These are phyloP conservation scores for Trichophyton simii DNA, from an alignment of 2,329 filamentous ascomycete genomes.

Conservation along the genomic window DNA sequence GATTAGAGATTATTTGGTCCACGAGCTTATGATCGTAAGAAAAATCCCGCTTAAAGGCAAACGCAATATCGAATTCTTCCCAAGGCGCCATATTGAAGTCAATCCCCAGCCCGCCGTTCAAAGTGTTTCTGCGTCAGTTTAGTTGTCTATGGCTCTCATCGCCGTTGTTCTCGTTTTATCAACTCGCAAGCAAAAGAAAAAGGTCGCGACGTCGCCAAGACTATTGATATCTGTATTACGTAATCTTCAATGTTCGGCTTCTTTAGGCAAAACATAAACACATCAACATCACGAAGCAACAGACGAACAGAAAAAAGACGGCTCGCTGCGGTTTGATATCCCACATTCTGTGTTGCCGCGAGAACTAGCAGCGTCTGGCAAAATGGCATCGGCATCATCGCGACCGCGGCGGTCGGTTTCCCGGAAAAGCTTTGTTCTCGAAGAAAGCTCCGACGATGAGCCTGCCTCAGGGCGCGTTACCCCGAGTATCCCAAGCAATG, in stretches of 20 bases:
- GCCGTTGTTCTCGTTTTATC: neutral
- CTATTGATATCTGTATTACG: neutral
- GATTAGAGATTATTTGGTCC: conserved; percentile 52
- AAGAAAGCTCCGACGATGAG: conserved; percentile 60
- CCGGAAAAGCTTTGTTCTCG: conserved; percentile 60
- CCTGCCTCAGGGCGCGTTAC: conserved; percentile 37
- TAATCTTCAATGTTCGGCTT: conserved; percentile 6
- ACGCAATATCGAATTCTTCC: conserved; percentile 56
- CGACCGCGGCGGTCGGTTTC: conserved; percentile 47
- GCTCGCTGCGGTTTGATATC: neutral
- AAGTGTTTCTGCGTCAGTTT: too few species aligned
- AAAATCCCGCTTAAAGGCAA: conserved; percentile 47
- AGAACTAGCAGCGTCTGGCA: neutral
- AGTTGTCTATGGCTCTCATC: neutral
- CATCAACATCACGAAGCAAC: neutral
- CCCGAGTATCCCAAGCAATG: conserved; percentile 29
- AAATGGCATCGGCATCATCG: conserved; percentile 30
- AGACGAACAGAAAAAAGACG: neutral
- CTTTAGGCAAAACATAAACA: conserved; percentile 15
- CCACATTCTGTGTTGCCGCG: neutral
- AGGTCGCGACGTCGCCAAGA: conserved; percentile 8
- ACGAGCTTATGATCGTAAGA: conserved; percentile 50
- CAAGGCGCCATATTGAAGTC: conserved; percentile 33
- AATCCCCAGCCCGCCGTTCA: neutral
- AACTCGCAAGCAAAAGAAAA: neutral